Evolutionary conservation across 768 basidiomycete genomes (phyloP).

Genomic region (Naganishia vaughanmartiniae): DNA sequence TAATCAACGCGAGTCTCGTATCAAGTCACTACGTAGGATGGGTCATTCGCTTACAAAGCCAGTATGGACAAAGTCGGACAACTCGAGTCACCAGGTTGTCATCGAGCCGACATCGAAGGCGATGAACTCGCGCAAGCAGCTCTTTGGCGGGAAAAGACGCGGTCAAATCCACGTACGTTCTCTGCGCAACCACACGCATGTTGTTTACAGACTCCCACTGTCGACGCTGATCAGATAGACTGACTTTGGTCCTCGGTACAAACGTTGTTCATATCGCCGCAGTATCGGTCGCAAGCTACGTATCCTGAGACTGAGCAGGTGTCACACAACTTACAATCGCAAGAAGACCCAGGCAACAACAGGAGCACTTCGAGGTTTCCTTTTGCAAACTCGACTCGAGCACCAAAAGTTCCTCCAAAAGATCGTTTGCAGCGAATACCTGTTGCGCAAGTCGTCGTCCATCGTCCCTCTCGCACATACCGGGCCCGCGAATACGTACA

Average conservation of each 20-base stretch:
- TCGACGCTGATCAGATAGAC: neutral
- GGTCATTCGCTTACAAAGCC: neutral
- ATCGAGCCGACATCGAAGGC: neutral
- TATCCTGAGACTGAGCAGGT: too few relatives aligned
- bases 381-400: too few relatives aligned
- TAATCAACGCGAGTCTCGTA: neutral
- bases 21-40: neutral
- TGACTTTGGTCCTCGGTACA: too few relatives aligned
- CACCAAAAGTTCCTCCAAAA: too few relatives aligned
- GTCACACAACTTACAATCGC: too few relatives aligned
- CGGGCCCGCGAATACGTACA: constrained; percentile 6
- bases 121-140: neutral
- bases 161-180: neutral
- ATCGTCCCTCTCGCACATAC: neutral
- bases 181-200: too few relatives aligned
- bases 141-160: neutral
- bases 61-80: neutral
- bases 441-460: neutral
- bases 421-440: neutral
- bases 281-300: too few relatives aligned
- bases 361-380: too few relatives aligned
- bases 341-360: too few relatives aligned
- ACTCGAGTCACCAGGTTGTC: neutral
- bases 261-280: too few relatives aligned
- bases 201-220: too few relatives aligned